Base-by-base conservation (phyloP, 257 asterid species). In the Solanum medicagineum region DNA sequence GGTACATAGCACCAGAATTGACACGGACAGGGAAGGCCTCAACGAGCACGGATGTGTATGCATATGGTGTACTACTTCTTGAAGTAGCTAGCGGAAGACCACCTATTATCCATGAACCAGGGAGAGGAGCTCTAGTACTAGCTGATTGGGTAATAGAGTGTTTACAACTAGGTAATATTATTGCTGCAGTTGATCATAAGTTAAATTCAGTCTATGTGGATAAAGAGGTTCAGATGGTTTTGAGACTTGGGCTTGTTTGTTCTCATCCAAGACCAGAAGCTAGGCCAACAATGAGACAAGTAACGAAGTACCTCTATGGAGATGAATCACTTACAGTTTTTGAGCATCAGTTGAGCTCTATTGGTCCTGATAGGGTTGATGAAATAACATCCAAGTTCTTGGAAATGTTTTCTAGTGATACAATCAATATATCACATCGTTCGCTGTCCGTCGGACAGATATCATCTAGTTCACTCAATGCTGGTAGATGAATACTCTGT, bases 1-100 rank as follows among this genome's bases (percentile, higher is more conserved):
- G 97, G n/a, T 95, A 93, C 87, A 85, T 95, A 12, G 98, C 98
- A 2, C 98, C 98, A 0, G 98, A 94, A 75, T 60, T 93, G 51
- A 62, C 94, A 3, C 82, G 91, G 36, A 91, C 91, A 3, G 98
- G 98, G 63, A 90, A 89, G 89, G 93, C 95, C 60, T 93, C 97
- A 8, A 87, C 90, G 7, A 83, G 92, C 79, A 89, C 93, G 0
- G 98, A 95, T 26, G 95, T 95, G 0, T 95, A 89, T 12, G 94
- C 94, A 0, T 95, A 81, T 26, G 97, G 98, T 53, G 91, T 92
- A 82, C 63, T 95, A 86, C 95, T 95, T 22, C 98, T 95, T 14
- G 98, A 93, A 85, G 82, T 92, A 57, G 95, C 92, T 1, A 90
- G 97, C 17, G 97, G 98, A 84, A 85, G 92, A 71, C 70, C 90